phyloP scores from a whole-genome alignment of 345 rosid genomes.

The Luvunga scandens region DNA sequence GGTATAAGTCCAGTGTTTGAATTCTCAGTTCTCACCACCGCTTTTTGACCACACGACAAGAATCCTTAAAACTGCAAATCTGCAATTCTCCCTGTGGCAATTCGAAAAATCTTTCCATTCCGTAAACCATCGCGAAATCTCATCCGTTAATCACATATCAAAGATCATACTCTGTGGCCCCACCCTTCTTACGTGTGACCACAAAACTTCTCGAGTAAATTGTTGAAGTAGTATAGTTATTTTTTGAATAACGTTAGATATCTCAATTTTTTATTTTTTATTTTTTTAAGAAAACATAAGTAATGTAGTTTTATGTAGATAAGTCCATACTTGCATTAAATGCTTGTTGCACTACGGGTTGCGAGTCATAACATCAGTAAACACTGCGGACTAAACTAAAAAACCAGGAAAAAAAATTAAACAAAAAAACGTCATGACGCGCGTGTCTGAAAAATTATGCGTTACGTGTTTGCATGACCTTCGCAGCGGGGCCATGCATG shows the following conservation, averaged over 20 bases:
- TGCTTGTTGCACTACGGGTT: background rate
- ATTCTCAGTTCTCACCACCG: too few relatives aligned
- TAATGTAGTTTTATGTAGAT: too few relatives aligned
- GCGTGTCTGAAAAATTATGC: slow-evolving; percentile 11
- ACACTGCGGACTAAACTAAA: background rate
- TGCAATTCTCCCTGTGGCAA: background rate
- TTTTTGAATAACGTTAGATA: too few relatives aligned
- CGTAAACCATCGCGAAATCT: background rate
- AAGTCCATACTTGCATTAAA: too few relatives aligned
- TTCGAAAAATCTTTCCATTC: too few relatives aligned
- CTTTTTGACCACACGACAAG: too few relatives aligned
- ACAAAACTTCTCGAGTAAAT: background rate
- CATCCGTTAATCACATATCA: background rate
- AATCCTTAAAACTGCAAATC: too few relatives aligned
- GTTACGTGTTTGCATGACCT: slow-evolving; percentile 31
- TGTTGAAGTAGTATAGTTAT: too few relatives aligned
- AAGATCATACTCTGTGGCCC: background rate
- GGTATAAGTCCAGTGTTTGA: too few relatives aligned
- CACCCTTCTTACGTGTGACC: background rate
- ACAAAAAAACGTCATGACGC: background rate
- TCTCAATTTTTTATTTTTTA: too few relatives aligned
- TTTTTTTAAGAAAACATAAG: too few relatives aligned
- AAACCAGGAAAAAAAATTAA: background rate
- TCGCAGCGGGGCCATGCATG: slow-evolving; percentile 31
- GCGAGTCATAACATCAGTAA: background rate